These are phyloP conservation scores for Polyporus arcularius DNA, from an alignment of 768 basidiomycete species.

Conservation along the genomic window DNA sequence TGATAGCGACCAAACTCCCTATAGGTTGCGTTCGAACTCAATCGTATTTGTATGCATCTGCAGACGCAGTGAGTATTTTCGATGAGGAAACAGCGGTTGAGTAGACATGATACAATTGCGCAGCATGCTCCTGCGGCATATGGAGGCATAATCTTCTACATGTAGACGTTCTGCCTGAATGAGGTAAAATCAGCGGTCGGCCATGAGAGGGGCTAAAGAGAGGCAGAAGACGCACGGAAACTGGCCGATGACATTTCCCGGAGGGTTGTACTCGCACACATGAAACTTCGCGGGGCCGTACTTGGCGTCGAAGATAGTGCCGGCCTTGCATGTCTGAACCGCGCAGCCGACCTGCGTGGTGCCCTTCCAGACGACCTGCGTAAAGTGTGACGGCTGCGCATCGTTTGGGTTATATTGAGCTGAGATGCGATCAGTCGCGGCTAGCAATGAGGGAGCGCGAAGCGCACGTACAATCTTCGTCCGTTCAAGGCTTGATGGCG, in stretches of 20 bases:
- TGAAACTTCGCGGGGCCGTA: conserved; percentile 57
- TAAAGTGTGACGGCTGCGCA: conserved; percentile 67
- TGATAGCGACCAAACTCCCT: no score
- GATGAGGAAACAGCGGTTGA: no score
- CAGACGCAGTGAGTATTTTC: no score
- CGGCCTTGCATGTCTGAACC: conserved; percentile 43
- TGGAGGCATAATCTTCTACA: neutral
- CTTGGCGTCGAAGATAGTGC: conserved; percentile 55
- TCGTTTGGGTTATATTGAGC: conserved; percentile 57
- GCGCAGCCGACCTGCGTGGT: conserved; percentile 68
- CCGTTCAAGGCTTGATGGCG: conserved; percentile 63
- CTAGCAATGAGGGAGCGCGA: neutral
- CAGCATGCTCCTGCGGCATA: no score
- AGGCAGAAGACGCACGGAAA: conserved; percentile 50
- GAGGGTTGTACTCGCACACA: conserved; percentile 69
- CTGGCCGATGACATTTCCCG: conserved; percentile 64
- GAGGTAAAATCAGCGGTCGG: neutral
- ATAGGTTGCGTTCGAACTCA: no score
- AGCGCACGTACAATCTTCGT: conserved; percentile 59
- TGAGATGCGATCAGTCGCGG: conserved; percentile 24
- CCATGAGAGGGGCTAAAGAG: neutral
- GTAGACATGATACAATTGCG: no score
- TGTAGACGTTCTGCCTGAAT: conserved; percentile 34
- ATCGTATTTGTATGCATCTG: no score
- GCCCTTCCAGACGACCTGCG: conserved; percentile 65